Percentiles rank a stretch among this genome's conserved stretches.
phyloP scores from a whole-genome alignment of 1,284 basidiomycete genomes.

The Heterobasidion occidentale region DNA sequence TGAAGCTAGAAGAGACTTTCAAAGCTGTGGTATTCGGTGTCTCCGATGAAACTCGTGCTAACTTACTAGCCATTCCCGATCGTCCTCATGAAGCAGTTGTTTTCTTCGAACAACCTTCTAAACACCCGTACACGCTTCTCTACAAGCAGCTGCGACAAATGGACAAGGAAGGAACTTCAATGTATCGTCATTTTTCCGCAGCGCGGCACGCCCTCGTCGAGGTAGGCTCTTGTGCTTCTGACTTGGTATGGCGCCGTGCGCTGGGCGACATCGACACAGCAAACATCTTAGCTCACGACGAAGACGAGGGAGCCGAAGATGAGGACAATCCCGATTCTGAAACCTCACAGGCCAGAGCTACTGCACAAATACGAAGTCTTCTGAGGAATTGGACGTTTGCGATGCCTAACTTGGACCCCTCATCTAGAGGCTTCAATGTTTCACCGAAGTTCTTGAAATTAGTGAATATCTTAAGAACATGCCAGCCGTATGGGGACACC shows the following conservation, averaged over 20 bases:
- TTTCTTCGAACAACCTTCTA: conserved; percentile 27
- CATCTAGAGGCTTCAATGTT: conserved; percentile 51
- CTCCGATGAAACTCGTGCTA: conserved; percentile 2
- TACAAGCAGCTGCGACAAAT: conserved; percentile 26
- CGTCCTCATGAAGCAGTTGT: conserved; percentile 35
- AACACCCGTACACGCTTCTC: conserved; percentile 21
- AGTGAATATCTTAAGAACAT: conserved; percentile 47
- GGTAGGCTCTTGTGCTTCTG: conserved; percentile 55
- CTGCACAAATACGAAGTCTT: conserved; percentile 25
- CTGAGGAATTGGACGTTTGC: conserved; percentile 51
- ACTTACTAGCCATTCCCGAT: conserved; percentile 1
- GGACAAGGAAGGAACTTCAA: conserved; percentile 29
- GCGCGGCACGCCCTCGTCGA: conserved; percentile 39
- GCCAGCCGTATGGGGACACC: conserved; percentile 36
- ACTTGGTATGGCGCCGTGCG: conserved; percentile 54
- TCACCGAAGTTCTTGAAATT: conserved; percentile 56
- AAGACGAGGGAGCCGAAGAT: conserved; percentile 22
- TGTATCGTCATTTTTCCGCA: conserved; percentile 32
- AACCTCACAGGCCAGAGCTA: conserved; percentile 1
- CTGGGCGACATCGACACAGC: conserved; percentile 30
- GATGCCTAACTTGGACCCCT: conserved; percentile 48
- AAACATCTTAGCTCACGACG: conserved; percentile 19
- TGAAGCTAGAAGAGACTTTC: conserved; percentile 1
- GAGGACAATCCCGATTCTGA: conserved; percentile 9
- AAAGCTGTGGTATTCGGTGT: conserved; percentile 6